These are phyloP conservation scores for Podospora anserina DNA, from an alignment of 495 filamentous ascomycete species.

Conservation along the genomic window DNA sequence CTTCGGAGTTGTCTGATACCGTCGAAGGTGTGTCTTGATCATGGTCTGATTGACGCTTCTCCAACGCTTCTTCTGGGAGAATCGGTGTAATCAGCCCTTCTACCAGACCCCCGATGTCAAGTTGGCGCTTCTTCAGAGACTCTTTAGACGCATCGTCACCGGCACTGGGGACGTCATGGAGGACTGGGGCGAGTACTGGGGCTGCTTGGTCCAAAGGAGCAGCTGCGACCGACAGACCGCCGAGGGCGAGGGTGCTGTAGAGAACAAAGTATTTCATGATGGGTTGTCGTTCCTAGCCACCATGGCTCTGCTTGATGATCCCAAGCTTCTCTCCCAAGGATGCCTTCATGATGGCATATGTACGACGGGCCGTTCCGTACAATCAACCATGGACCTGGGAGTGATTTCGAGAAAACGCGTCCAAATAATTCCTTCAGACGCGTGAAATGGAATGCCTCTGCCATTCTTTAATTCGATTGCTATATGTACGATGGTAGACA, in stretches of 20 bases:
- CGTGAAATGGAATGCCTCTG: slow-evolving; percentile 12
- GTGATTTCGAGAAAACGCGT: not conserved
- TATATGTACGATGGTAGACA: slow-evolving; percentile 1
- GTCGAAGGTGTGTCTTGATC: not conserved
- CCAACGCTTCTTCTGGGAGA: too few relatives aligned
- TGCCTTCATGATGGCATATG: slow-evolving; percentile 13
- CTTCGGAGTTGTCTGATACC: not conserved
- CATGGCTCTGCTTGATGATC: slow-evolving; percentile 5
- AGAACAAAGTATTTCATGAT: slow-evolving; percentile 14
- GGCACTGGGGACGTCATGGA: slow-evolving; percentile 4
- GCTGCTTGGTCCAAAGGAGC: not conserved
- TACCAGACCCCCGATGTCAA: too few relatives aligned
- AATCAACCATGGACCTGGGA: slow-evolving; percentile 1
- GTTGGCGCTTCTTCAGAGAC: not conserved
- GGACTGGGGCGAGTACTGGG: not conserved
- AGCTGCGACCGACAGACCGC: slow-evolving; percentile 9
- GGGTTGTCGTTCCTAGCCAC: slow-evolving; percentile 9
- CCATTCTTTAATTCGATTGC: not conserved
- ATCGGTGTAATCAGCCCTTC: too few relatives aligned
- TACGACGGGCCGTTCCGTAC: not conserved
- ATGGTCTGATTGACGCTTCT: not conserved
- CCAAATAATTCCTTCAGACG: not conserved
- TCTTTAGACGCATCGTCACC: not conserved
- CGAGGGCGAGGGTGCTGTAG: slow-evolving; percentile 6
- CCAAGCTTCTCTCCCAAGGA: not conserved